These are phyloP conservation scores for Endothia cerciana DNA, from an alignment of 2,329 filamentous ascomycete species.

Conservation along the genomic window DNA sequence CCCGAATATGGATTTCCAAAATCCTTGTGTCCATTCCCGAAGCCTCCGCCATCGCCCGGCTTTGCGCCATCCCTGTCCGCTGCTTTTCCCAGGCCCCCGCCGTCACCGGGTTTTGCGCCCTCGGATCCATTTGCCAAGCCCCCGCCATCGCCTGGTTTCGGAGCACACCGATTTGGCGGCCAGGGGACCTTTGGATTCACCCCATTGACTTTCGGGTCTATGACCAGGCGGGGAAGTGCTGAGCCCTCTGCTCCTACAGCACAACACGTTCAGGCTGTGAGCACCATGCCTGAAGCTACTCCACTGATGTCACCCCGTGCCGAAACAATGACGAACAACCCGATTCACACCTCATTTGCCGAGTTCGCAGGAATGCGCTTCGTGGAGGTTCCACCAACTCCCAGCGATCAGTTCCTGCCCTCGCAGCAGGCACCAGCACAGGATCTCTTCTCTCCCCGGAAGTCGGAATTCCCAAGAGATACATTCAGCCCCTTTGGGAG, in stretches of 20 bases:
- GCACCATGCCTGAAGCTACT: conserved; percentile 50
- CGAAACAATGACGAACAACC: conserved; percentile 73
- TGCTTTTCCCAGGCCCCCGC: conserved; percentile 31
- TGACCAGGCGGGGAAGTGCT: conserved; percentile 6
- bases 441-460: conserved; percentile 47
- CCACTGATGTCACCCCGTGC: conserved; percentile 72
- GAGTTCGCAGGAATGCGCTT: conserved; percentile 55
- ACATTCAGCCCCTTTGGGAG: conserved; percentile 56
- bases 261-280: conserved; percentile 42
- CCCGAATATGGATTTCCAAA: conserved; percentile 35
- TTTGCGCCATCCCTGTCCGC: conserved; percentile 29
- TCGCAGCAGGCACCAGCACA: conserved; percentile 11
- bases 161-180: conserved; percentile 43
- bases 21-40: conserved; percentile 27
- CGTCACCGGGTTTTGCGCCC: conserved; percentile 35
- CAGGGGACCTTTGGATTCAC: conserved; percentile 43
- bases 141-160: conserved; percentile 52
- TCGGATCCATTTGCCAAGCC: conserved; percentile 38
- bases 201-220: conserved; percentile 33
- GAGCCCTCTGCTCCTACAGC: conserved; percentile 32
- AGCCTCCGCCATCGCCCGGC: conserved; percentile 36
- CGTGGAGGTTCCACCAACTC: conserved; percentile 55
- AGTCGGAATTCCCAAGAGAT: conserved; percentile 57
- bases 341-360: conserved; percentile 55
- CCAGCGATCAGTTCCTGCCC: conserved; percentile 53